Evolutionary conservation across 345 rosid genomes (phyloP).

Genomic region (Streptanthus diversifolius): DNA sequence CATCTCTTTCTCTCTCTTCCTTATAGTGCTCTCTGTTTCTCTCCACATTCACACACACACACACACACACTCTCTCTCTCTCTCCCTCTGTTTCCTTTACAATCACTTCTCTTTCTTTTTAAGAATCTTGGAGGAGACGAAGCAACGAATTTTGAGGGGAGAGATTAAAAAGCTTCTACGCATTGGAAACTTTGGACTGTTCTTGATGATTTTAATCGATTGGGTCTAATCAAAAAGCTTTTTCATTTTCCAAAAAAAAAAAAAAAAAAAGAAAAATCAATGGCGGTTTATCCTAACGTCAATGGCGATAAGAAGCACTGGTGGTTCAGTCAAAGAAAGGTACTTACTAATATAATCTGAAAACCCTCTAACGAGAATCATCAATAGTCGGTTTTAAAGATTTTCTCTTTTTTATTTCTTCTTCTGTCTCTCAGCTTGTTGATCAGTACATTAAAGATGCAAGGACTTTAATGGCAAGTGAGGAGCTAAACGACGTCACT

Average conservation of each 20-base stretch:
- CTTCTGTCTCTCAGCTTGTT: conserved; percentile 47
- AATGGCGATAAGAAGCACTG: conserved; percentile 68
- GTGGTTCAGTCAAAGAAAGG: conserved; percentile 95
- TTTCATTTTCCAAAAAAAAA: background rate
- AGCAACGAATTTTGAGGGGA: conserved; percentile 19
- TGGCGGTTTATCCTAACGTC: conserved; percentile 36
- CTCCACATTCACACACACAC: conserved; percentile 16
- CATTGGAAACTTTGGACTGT: background rate
- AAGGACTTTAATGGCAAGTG: conserved; percentile 56
- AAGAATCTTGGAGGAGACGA: conserved; percentile 25
- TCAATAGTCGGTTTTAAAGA: background rate
- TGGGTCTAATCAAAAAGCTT: background rate
- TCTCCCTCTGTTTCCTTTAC: conserved; percentile 11
- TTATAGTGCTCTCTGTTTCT: conserved; percentile 31
- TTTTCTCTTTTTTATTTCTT: background rate
- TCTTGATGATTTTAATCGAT: background rate
- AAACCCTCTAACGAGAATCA: background rate
- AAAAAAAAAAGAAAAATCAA: background rate
- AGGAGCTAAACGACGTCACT: conserved; percentile 54
- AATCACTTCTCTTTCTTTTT: conserved; percentile 24
- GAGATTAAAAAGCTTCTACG: background rate
- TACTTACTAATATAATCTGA: background rate
- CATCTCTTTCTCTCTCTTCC: conserved; percentile 34
- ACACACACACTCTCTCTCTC: conserved; percentile 2
- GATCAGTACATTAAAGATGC: conserved; percentile 79